Base-by-base conservation (phyloP, 225 moss, liverwort and hornwort species). In the Sphagnum contortum region DNA sequence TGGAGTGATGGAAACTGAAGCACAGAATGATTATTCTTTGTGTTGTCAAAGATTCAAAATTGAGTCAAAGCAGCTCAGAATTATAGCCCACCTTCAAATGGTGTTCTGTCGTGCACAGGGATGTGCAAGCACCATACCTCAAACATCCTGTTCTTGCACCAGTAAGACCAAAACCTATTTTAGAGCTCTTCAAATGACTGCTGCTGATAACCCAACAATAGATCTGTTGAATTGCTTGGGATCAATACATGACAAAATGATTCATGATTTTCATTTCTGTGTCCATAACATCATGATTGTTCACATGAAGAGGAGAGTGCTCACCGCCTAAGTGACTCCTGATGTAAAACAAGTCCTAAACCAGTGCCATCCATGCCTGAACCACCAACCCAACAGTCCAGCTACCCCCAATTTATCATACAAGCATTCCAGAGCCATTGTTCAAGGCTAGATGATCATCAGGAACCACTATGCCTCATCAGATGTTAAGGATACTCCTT, bases 51-150 rank as follows among this genome's bases (percentile, higher is more conserved):
- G 52, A 52, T 52, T 52, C 9, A 52, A 0, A 9, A 9, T 52
- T 52, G 52, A 9, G 9, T 6, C 7, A 9, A 6, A 52, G 52
- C 51, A 52, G 52, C 52, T 9, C 0, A 52, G 6, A 52, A 49
- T 55, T 12, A 5, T 12, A 57, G 6, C 44, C 13, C 47, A 87
- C 86, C 86, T 69, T n/a, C n/a, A 47, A 87, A 87, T 63, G 86
- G 83, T 44, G 86, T 87, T 59, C 80, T 77, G 64, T 87, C 86
- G 63, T 12, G 73, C 52, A 83, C 80, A 62, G 86, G 86, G 72
- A 87, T 71, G 62, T 87, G 80, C 58, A 87, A 77, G 57, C 86
- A 87, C 72, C 77, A 77, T 49, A 78, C 9, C 46, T 87, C 80
- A 11, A 87, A 87, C 46, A 87, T 64, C 64, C 86, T 86, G 77